Base-by-base conservation (phyloP, 305 asterid genomes). In the Solanum hybrid region DNA sequence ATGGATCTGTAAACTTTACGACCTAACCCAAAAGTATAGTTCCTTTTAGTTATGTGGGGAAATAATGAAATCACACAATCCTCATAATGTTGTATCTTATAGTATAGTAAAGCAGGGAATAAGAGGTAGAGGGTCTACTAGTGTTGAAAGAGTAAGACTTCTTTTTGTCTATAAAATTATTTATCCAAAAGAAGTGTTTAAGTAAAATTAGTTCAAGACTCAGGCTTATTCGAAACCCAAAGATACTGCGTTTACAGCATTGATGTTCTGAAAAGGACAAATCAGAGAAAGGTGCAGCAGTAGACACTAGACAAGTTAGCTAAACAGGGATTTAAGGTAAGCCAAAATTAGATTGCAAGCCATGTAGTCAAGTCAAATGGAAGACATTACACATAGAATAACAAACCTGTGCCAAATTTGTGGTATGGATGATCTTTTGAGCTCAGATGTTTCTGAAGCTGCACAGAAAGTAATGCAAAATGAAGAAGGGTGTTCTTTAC, bases 391-490 rank as follows among this genome's bases (percentile, higher is more conserved):
- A 77, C 51, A 71, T 36, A 56, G 60, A n/a, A 80, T 85, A 36
- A 79, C 94, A 86, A 91, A 97, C 99, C 99, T 94, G 99, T 96
- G 95, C 98, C 95, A 91, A 97, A 96, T 94, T 96, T 97, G 94
- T 97, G 98, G 94, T 93, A 97, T 22, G 98, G 98, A 92, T 97
- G 99, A 88, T 93, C 94, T 89, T 93, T 92, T 85, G 91, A 92
- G 81, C 97, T 94, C 84, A 97, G 88, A 93, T 97, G 98, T 92
- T 97, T 97, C 94, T 96, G 96, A 80, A 97, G 98, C 99, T 97
- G 99, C 91, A 93, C n/a, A 56, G 51, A 77, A 36, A 78, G 77
- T 13, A 88, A 77, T 19, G 35, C 75, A 84, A 84, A 51, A 84
- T 81, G 37, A 84, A 0, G 38, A 42, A 31, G 4, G 87, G 75